These are phyloP conservation scores for Podaxis sp. DNA, from an alignment of 768 basidiomycete species.

Conservation along the genomic window DNA sequence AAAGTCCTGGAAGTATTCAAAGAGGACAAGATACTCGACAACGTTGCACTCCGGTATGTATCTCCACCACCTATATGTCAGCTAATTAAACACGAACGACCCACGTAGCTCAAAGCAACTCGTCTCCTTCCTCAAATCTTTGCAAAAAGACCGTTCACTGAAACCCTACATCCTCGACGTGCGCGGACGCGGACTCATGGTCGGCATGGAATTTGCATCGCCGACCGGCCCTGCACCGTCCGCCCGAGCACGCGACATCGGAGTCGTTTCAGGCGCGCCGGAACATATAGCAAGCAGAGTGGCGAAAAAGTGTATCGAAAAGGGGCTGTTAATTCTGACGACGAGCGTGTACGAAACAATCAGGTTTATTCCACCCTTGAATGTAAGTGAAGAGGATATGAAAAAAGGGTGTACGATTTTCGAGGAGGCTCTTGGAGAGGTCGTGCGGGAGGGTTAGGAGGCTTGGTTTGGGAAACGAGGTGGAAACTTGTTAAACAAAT, in stretches of 20 bases:
- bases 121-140: constrained; percentile 52
- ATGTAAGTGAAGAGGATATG: constrained; percentile 75
- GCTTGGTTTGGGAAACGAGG: too few relatives aligned
- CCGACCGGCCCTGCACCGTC: constrained; percentile 42
- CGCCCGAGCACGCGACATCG: constrained; percentile 32
- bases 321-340: constrained; percentile 84
- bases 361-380: constrained; percentile 92
- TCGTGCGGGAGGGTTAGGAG: constrained; percentile 45
- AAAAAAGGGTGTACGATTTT: constrained; percentile 66
- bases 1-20: constrained; percentile 77
- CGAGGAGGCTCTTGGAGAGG: constrained; percentile 66
- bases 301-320: constrained; percentile 78
- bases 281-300: constrained; percentile 65
- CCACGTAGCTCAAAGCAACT: constrained; percentile 65
- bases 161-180: constrained; percentile 73
- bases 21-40: constrained; percentile 79
- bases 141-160: constrained; percentile 55
- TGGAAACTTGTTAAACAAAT: too few relatives aligned
- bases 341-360: constrained; percentile 88
- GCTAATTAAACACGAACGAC: neutral
- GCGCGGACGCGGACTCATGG: constrained; percentile 88
- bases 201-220: constrained; percentile 75
- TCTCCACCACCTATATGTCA: neutral
- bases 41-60: constrained; percentile 67
- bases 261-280: constrained; percentile 36